phyloP scores from a whole-genome alignment of 2,329 filamentous ascomycete species.

The Fusarium torulosum region DNA sequence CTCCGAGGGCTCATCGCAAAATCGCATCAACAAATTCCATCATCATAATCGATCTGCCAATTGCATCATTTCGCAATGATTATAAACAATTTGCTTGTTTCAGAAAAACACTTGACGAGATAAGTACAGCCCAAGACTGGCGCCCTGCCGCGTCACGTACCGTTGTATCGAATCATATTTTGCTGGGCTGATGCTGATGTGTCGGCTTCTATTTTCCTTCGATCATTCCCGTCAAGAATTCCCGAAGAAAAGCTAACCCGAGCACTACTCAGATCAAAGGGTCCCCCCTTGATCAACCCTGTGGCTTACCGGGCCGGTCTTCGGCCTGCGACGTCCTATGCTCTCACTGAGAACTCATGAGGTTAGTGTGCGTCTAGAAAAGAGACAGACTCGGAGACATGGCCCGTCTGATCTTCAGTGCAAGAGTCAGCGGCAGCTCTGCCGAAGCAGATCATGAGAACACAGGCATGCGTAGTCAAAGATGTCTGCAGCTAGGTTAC shows the following conservation, averaged over 20 bases:
- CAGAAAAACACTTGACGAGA: conserved; percentile 12
- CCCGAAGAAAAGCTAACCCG: conserved; percentile 18
- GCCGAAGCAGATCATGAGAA: conserved; percentile 35
- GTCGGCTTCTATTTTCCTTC: conserved; percentile 11
- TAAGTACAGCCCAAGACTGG: conserved; percentile 7
- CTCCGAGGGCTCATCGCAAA: conserved; percentile 20
- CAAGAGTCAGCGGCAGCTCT: conserved; percentile 30
- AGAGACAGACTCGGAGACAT: conserved; percentile 21
- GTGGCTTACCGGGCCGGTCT: conserved; percentile 36
- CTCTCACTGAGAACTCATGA: conserved; percentile 18
- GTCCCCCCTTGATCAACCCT: conserved; percentile 10
- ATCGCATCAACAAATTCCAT: conserved; percentile 3
- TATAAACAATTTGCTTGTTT: conserved; percentile 10
- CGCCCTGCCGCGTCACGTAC: conserved; percentile 34
- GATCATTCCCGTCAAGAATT: conserved; percentile 28
- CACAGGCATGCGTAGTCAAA: conserved; percentile 9
- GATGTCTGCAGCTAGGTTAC: conserved; percentile 13
- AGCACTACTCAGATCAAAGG: conserved; percentile 30
- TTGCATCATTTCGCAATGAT: conserved; percentile 2
- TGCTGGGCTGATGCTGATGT: conserved; percentile 29
- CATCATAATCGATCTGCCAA: background rate
- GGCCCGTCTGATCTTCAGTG: conserved; percentile 28
- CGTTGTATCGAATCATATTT: conserved; percentile 33
- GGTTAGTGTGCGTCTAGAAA: conserved; percentile 33
- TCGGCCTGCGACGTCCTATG: conserved; percentile 28